Evolutionary conservation across 2,329 filamentous ascomycete genomes (phyloP).

Genomic region (Calonectria pauciramosa): DNA sequence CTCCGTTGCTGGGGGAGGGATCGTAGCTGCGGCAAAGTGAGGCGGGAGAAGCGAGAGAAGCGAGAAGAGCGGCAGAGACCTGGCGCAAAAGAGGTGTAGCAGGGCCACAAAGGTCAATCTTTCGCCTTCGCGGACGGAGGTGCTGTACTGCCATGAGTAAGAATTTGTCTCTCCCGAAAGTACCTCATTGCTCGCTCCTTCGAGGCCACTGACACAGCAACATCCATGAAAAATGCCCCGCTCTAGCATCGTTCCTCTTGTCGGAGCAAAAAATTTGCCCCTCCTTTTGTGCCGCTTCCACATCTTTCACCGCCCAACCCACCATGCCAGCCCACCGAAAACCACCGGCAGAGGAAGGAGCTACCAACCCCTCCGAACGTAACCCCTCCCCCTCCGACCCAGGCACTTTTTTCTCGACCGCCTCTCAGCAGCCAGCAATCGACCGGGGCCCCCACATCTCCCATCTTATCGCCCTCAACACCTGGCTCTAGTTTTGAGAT

Average conservation of each 20-base stretch:
- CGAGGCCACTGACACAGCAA: constrained; percentile 10
- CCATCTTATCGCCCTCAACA: constrained; percentile 41
- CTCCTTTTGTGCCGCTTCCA: constrained; percentile 42
- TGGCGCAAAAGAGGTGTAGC: neutral
- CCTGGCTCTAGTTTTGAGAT: constrained; percentile 33
- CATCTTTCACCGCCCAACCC: constrained; percentile 44
- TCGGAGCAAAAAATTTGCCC: constrained; percentile 46
- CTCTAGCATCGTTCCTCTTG: constrained; percentile 2
- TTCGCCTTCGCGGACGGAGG: neutral
- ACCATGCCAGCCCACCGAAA: constrained; percentile 19
- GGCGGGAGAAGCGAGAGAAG: neutral
- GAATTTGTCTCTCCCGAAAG: neutral
- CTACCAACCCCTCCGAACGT: constrained; percentile 29
- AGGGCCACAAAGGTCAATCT: neutral
- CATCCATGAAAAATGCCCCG: constrained; percentile 12
- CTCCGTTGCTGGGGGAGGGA: neutral
- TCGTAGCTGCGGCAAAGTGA: neutral
- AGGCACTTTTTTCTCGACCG: constrained; percentile 22
- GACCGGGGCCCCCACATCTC: constrained; percentile 35
- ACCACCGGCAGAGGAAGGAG: constrained; percentile 24
- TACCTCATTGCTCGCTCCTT: neutral
- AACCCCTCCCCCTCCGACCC: constrained; percentile 33
- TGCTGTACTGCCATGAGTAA: neutral
- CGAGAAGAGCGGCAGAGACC: neutral
- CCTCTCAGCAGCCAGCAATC: constrained; percentile 21